Evolutionary conservation across 2,329 filamentous ascomycete genomes (phyloP).

Genomic region (Fusarium newnesense): DNA sequence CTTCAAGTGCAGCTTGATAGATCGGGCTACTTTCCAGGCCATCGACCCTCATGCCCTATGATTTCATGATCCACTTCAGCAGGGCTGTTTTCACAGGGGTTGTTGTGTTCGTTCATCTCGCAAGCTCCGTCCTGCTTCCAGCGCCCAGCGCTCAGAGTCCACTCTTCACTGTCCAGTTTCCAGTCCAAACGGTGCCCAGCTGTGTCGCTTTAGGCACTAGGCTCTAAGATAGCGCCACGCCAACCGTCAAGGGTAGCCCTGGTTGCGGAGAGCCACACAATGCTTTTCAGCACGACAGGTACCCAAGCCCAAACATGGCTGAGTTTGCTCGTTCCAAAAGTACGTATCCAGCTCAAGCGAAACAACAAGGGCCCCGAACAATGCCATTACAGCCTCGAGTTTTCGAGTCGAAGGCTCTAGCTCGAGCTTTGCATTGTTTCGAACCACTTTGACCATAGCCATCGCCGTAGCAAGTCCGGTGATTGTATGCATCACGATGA

Average conservation of each 20-base stretch:
- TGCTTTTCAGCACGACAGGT: slow-evolving; percentile 39
- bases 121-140: slow-evolving; percentile 40
- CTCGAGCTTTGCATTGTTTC: slow-evolving; percentile 18
- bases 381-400: slow-evolving; percentile 24
- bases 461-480: slow-evolving; percentile 22
- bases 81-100: slow-evolving; percentile 41
- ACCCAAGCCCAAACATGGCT: slow-evolving; percentile 34
- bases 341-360: slow-evolving; percentile 26
- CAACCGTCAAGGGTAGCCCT: slow-evolving; percentile 40
- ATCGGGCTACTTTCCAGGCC: slow-evolving; percentile 38
- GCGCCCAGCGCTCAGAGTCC: slow-evolving; percentile 34
- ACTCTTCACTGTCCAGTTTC: slow-evolving; percentile 25
- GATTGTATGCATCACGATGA: slow-evolving; percentile 13
- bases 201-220: slow-evolving; percentile 32
- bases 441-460: slow-evolving; percentile 24
- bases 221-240: slow-evolving; percentile 36
- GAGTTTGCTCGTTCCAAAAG: slow-evolving; percentile 31
- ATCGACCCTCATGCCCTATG: slow-evolving; percentile 42
- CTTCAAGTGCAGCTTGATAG: slow-evolving; percentile 27
- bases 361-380: slow-evolving; percentile 18
- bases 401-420: neutral
- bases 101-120: slow-evolving; percentile 36
- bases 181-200: slow-evolving; percentile 33
- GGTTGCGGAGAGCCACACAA: slow-evolving; percentile 36
- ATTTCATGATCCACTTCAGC: slow-evolving; percentile 44